phyloP scores from a whole-genome alignment of 345 rosid genomes.

The Citrus sinensis region DNA sequence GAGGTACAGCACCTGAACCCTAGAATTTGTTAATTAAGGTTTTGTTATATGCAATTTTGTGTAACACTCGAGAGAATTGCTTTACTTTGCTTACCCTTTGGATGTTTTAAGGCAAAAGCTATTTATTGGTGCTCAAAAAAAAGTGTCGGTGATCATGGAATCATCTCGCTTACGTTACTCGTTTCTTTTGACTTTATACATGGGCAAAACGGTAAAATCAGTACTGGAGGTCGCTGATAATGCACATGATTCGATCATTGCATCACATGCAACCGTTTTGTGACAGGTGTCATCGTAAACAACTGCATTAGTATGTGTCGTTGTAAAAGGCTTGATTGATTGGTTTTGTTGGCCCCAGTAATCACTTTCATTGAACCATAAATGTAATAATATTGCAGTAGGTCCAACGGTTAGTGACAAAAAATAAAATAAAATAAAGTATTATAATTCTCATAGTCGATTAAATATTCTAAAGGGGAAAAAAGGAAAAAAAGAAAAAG shows the following conservation, averaged over 20 bases:
- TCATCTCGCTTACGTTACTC: background rate
- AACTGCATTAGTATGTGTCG: background rate
- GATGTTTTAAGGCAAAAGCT: no score
- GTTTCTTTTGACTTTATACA: background rate
- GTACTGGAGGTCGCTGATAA: background rate
- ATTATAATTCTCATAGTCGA: background rate
- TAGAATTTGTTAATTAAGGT: background rate
- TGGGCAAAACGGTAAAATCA: background rate
- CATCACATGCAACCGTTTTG: background rate
- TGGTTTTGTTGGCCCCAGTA: background rate
- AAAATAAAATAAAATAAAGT: background rate
- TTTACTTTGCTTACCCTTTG: background rate
- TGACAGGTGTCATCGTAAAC: background rate
- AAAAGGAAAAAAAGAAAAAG: background rate
- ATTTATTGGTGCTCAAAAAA: background rate
- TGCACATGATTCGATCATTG: background rate
- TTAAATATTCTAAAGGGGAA: background rate
- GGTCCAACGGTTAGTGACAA: background rate
- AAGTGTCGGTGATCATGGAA: constrained; percentile 1
- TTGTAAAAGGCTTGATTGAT: background rate
- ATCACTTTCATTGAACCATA: background rate
- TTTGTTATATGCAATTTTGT: background rate
- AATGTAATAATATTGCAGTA: background rate
- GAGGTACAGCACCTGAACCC: no score
- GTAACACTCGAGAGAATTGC: background rate